A percentile compares a stretch with the other conserved stretches of the same genome.
Conservation (phyloP, 2,329 filamentous ascomycete genomes). For the Alternaria incomplexa region DNA sequence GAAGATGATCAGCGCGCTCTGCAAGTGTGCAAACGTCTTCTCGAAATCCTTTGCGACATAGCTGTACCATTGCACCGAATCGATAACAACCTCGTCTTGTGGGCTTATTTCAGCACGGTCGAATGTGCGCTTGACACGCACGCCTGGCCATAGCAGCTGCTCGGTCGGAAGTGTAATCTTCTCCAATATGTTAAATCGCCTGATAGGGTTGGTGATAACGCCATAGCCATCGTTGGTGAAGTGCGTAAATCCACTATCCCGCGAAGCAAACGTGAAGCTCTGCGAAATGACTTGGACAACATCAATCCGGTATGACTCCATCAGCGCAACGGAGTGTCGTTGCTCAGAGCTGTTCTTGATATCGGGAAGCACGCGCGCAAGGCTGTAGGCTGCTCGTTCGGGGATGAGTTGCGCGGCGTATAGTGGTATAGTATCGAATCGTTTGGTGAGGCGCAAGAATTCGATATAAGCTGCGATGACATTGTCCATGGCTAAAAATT, state of each 20-base stretch:
- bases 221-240: constrained; percentile 21
- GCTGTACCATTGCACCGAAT: constrained; percentile 83
- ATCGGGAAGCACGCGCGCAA: constrained; percentile 78
- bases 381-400: constrained; percentile 69
- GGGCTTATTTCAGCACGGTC: constrained; percentile 62
- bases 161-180: constrained; percentile 46
- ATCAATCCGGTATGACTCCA: constrained; percentile 77
- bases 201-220: constrained; percentile 35
- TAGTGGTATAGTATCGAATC: constrained; percentile 75
- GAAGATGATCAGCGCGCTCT: constrained; percentile 80
- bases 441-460: constrained; percentile 72
- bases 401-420: constrained; percentile 81
- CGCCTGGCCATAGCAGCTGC: constrained; percentile 59
- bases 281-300: constrained; percentile 74
- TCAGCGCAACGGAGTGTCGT: constrained; percentile 71
- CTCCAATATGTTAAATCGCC: constrained; percentile 57
- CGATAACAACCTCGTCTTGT: constrained; percentile 74
- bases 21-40: constrained; percentile 71
- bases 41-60: constrained; percentile 66
- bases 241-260: constrained; percentile 35
- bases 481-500: constrained; percentile 65
- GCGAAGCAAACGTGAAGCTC: constrained; percentile 60
- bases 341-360: constrained; percentile 71
- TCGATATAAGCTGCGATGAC: constrained; percentile 83
- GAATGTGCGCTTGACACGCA: constrained; percentile 73